These are phyloP conservation scores for Acanthamoeba culbertsoni DNA, from an alignment of 208 protist species.

Conservation along the genomic window DNA sequence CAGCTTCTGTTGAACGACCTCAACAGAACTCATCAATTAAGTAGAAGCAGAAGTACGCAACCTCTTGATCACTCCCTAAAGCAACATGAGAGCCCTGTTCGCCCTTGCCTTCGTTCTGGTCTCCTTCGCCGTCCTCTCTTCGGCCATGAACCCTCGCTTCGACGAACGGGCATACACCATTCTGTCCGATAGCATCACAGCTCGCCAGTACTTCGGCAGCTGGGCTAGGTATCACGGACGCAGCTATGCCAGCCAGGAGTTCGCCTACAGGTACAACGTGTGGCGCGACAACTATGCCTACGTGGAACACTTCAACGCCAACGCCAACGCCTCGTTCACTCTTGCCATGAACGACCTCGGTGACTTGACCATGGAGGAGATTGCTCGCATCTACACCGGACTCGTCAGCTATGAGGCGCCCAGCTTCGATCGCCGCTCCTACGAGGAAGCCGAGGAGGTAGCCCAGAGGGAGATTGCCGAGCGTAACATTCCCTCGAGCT, in stretches of 20 bases:
- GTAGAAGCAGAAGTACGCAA: neutral
- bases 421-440: neutral
- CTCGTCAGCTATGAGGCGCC: neutral
- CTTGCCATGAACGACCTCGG: slow-evolving; percentile 69
- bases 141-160: slow-evolving; percentile 33
- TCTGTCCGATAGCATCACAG: neutral
- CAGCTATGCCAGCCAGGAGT: slow-evolving; percentile 42
- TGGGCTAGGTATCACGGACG: slow-evolving; percentile 74
- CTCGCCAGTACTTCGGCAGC: slow-evolving; percentile 85
- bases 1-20: neutral
- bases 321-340: slow-evolving; percentile 30
- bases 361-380: slow-evolving; percentile 69
- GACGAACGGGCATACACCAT: neutral
- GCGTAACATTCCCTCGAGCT: slow-evolving; percentile 87
- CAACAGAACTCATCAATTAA: neutral
- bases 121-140: neutral
- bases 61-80: neutral
- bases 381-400: neutral
- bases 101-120: neutral
- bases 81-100: neutral
- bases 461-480: slow-evolving; percentile 1
- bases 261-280: neutral
- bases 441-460: neutral
- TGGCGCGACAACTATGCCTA: slow-evolving; percentile 13
- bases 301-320: slow-evolving; percentile 35